These are phyloP conservation scores for Ganoderma resinaceum DNA, from an alignment of 1,284 basidiomycete genomes.

Conservation along the genomic window DNA sequence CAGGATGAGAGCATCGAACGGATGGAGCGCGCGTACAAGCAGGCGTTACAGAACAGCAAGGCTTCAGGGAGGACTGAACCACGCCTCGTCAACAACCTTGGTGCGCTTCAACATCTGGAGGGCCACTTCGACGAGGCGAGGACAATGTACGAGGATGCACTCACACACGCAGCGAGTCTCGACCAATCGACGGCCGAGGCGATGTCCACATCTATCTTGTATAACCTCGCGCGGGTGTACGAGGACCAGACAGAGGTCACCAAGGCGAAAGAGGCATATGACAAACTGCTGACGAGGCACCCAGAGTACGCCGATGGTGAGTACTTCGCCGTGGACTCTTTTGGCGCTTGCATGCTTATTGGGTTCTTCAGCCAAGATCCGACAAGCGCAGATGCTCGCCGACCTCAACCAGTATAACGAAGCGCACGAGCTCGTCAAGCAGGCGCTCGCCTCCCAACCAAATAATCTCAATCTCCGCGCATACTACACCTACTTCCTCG, in stretches of 20 bases:
- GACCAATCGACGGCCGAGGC: slow-evolving; percentile 63
- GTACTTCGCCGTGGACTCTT: slow-evolving; percentile 38
- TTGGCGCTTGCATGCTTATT: background rate
- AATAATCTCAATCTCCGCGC: slow-evolving; percentile 83
- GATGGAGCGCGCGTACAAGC: slow-evolving; percentile 74
- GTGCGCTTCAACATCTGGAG: slow-evolving; percentile 77
- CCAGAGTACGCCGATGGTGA: slow-evolving; percentile 94
- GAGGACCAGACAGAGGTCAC: slow-evolving; percentile 80
- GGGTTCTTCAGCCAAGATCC: slow-evolving; percentile 74
- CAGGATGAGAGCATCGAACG: slow-evolving; percentile 81
- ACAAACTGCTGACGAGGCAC: slow-evolving; percentile 84
- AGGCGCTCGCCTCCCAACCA: slow-evolving; percentile 77
- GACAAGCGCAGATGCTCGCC: slow-evolving; percentile 82
- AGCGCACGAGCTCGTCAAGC: slow-evolving; percentile 88
- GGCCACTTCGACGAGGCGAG: slow-evolving; percentile 64
- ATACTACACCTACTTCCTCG: slow-evolving; percentile 88
- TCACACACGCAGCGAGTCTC: slow-evolving; percentile 61
- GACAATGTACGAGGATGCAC: slow-evolving; percentile 69
- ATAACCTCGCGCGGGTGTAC: slow-evolving; percentile 89
- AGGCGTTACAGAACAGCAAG: slow-evolving; percentile 71
- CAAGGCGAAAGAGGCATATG: slow-evolving; percentile 84
- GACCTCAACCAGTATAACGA: slow-evolving; percentile 75
- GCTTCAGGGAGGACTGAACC: slow-evolving; percentile 60
- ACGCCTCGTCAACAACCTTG: slow-evolving; percentile 85
- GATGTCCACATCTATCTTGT: slow-evolving; percentile 83